phyloP scores from a whole-genome alignment of 202 grass and related monocot genomes.

The Schoenoplectus tabernaemontani region DNA sequence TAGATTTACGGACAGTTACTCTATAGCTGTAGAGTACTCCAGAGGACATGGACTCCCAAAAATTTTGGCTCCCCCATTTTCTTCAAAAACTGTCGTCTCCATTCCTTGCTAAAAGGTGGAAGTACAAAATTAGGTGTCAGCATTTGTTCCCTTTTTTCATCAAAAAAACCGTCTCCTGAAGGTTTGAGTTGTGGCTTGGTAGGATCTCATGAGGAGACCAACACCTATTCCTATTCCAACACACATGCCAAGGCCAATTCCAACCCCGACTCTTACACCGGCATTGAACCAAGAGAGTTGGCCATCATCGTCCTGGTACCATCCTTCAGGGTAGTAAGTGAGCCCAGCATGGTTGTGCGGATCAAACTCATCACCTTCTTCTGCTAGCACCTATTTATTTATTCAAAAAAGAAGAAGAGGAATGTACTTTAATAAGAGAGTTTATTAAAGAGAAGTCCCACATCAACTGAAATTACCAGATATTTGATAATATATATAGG shows the following conservation, averaged over 20 bases:
- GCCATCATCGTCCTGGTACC: slow-evolving; percentile 58
- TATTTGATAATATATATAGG: background rate
- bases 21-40: background rate
- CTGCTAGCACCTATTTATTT: slow-evolving; percentile 29
- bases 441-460: background rate
- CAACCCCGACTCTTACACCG: slow-evolving; percentile 84
- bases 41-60: background rate
- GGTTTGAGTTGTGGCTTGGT: slow-evolving; percentile 69
- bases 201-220: slow-evolving; percentile 82
- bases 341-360: slow-evolving; percentile 26
- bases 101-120: background rate
- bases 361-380: slow-evolving; percentile 34
- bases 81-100: background rate
- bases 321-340: slow-evolving; percentile 57
- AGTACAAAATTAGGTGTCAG: background rate
- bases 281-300: slow-evolving; percentile 95
- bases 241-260: slow-evolving; percentile 81
- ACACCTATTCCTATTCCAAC: slow-evolving; percentile 87
- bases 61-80: background rate
- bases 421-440: background rate
- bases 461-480: background rate
- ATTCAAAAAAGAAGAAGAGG: background rate
- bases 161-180: slow-evolving; percentile 83
- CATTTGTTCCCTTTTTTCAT: background rate
- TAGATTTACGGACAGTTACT: no score